Conservation (phyloP, 371 early-diverging fungal species). For the Umbelopsis sp. region DNA sequence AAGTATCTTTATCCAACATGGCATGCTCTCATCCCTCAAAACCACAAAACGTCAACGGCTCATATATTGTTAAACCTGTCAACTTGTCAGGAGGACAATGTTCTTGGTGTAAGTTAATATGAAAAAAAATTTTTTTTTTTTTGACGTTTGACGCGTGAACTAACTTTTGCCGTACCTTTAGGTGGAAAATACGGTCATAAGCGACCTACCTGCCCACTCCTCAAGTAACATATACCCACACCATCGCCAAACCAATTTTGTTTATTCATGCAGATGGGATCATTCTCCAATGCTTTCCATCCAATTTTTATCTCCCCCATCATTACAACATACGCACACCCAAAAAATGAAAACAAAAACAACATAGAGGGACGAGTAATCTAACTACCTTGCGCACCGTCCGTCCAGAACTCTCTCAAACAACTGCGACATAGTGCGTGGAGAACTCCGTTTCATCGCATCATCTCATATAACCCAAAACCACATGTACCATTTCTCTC, state of each 20-base stretch:
- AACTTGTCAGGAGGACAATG: conserved; percentile 55
- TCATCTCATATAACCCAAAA: background rate
- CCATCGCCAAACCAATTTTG: background rate
- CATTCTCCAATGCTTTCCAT: background rate
- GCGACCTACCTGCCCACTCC: conserved; percentile 34
- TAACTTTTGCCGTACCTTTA: background rate
- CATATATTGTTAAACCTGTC: conserved; percentile 35
- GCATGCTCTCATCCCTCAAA: conserved; percentile 17
- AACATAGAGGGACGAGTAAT: too few relatives aligned
- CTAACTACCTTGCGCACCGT: too few relatives aligned
- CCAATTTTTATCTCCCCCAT: conserved; percentile 6
- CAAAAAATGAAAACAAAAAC: background rate
- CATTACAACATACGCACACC: background rate
- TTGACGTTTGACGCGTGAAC: conserved; percentile 22
- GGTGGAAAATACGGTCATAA: conserved; percentile 54
- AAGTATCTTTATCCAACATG: background rate
- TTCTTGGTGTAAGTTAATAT: conserved; percentile 29
- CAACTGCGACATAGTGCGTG: too few relatives aligned
- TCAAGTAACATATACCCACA: conserved; percentile 29
- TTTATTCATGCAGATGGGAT: conserved; percentile 11
- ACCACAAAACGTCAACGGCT: conserved; percentile 15
- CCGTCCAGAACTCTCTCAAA: too few relatives aligned
- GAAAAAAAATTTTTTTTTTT: background rate
- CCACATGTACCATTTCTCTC: conserved; percentile 8
- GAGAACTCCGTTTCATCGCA: background rate